Evolutionary conservation across 2,329 filamentous ascomycete genomes (phyloP).

Genomic region (Xylaria sp.): DNA sequence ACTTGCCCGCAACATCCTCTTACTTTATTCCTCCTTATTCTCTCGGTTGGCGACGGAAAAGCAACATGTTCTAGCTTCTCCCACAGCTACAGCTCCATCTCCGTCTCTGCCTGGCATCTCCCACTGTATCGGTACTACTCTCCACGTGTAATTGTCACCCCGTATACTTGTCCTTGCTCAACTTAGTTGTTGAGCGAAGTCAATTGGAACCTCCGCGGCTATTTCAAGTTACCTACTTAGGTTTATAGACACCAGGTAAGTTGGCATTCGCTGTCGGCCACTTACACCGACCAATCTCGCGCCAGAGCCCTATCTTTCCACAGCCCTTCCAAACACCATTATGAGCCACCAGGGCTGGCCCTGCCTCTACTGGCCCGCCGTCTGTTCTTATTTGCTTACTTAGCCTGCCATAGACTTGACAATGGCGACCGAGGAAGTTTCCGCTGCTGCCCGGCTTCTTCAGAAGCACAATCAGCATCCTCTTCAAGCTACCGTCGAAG

Average conservation of each 20-base stretch:
- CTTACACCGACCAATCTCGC: conserved; percentile 16
- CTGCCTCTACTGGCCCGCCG: neutral
- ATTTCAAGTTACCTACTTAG: conserved; percentile 24
- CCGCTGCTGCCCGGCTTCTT: conserved; percentile 71
- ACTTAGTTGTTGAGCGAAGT: conserved; percentile 41
- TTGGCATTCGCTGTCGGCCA: neutral
- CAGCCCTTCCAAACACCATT: conserved; percentile 1
- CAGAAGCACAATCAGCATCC: conserved; percentile 68
- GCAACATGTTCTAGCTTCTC: conserved; percentile 47
- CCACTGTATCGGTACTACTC: conserved; percentile 45
- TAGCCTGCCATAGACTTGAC: conserved; percentile 36
- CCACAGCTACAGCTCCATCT: conserved; percentile 34
- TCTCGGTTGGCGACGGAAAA: conserved; percentile 31
- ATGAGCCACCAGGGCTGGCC: neutral
- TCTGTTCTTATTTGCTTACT: conserved; percentile 13
- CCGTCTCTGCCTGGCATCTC: conserved; percentile 38
- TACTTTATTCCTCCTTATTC: neutral
- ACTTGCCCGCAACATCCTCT: conserved; percentile 6
- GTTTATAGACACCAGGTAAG: conserved; percentile 37
- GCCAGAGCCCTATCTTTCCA: neutral
- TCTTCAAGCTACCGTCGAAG: conserved; percentile 78
- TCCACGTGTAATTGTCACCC: conserved; percentile 44
- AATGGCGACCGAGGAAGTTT: conserved; percentile 63
- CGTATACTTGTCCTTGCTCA: conserved; percentile 37
- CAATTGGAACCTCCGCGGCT: conserved; percentile 36